phyloP scores from a whole-genome alignment of 331 rosid genomes.

The Acacia concinna region DNA sequence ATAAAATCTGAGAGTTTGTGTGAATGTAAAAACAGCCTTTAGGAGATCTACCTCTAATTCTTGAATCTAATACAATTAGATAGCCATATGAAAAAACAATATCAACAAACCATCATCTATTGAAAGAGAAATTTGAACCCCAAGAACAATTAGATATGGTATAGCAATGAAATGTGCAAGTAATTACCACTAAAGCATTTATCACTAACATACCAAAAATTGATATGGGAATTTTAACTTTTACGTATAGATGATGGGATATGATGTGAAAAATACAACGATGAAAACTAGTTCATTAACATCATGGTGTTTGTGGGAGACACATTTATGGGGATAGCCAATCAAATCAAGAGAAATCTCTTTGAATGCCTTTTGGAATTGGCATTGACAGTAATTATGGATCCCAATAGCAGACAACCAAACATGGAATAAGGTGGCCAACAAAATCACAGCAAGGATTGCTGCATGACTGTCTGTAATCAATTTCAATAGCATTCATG shows the following conservation, averaged over 20 bases:
- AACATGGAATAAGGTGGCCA: conserved; percentile 12
- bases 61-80: no score
- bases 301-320: not conserved
- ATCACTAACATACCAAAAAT: not conserved
- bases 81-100: no score
- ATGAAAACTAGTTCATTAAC: not conserved
- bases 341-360: not conserved
- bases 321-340: not conserved
- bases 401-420: conserved; percentile 22
- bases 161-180: not conserved
- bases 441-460: conserved; percentile 22
- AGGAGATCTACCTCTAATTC: no score
- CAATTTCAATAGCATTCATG: not conserved
- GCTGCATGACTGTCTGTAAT: not conserved
- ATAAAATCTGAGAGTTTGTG: no score
- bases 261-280: not conserved
- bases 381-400: conserved; percentile 11
- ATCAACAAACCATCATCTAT: no score
- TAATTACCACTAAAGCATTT: not conserved
- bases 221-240: not conserved
- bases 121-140: no score
- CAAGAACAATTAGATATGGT: not conserved
- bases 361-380: not conserved
- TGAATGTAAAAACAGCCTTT: no score
- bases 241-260: not conserved